Base-by-base conservation (phyloP, 768 basidiomycete genomes). In the Leccinum rimulosum region DNA sequence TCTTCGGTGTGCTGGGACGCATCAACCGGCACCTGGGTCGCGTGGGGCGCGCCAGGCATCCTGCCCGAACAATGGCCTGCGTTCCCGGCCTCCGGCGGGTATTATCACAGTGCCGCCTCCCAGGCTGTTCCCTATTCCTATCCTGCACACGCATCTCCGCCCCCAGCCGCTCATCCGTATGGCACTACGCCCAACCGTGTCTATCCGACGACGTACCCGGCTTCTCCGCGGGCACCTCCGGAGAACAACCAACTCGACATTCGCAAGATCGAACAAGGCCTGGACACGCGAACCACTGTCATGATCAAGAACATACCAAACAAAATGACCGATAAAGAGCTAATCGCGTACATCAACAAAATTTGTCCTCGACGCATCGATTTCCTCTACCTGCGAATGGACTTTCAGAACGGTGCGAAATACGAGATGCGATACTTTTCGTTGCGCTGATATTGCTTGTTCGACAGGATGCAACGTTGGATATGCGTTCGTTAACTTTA, bases 221-320 rank as follows among this genome's bases (percentile, higher is more conserved):
- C 61, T 54, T 73, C 72, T 55, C 65, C 73, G 56, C 70, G 68
- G 40, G 54, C 59, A 50, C 63, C 65, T 50, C 63, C 73, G 35
- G 79, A 79, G 66, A 75, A 79, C 60, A 88, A 89, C 66, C 78
- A 80, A 64, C 70, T 95, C 28, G 86, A 91, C 71, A 72, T 93
- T 12, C 79, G 76, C 47, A 80, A 80, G 58, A 94, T 95, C 65
- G 89, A 89, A 71, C 82, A 80, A 31, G 93, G 93, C 5, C 72
- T 79, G 59, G 91, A 93, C 65, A 91, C 87, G 36, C 80, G 92
- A 33, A 91, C 91, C 35, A 93, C 92, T 30, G 86, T 93, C 51
- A 93, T 92, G 89, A 85, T 91, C 61, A 93, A 94, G 75, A 95
- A 95, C 67, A 91, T 95, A 49, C 93, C 93, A 3, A 95, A 95